phyloP scores from a whole-genome alignment of 495 filamentous ascomycete genomes.

The Tuber borchii region DNA sequence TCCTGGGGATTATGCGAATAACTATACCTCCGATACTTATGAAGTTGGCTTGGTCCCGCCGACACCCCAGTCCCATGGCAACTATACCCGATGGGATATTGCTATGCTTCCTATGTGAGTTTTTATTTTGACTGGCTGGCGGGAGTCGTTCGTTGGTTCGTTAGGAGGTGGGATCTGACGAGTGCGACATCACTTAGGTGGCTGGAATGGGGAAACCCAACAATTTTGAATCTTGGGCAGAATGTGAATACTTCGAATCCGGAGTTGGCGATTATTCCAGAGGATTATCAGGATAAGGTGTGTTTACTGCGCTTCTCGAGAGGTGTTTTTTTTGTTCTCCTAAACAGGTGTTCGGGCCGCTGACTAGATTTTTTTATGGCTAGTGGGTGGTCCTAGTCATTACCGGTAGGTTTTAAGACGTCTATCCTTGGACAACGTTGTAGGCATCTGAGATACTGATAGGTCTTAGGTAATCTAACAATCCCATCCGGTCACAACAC shows the following conservation, averaged over 20 bases:
- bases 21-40: not conserved
- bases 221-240: slow-evolving; percentile 38
- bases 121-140: not conserved
- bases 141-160: not conserved
- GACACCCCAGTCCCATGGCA: not conserved
- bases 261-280: not conserved
- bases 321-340: not conserved
- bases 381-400: slow-evolving; percentile 11
- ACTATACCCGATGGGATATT: not conserved
- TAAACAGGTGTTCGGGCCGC: not conserved
- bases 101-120: not conserved
- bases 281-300: not conserved
- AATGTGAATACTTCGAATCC: not conserved
- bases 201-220: slow-evolving; percentile 36
- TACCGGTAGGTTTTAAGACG: slow-evolving; percentile 41
- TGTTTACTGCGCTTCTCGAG: not conserved
- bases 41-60: not conserved
- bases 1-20: not conserved
- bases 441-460: slow-evolving; percentile 33
- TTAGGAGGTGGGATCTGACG: not conserved
- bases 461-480: slow-evolving; percentile 39
- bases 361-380: not conserved
- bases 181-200: slow-evolving; percentile 1
- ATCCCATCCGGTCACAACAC: slow-evolving; percentile 48
- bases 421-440: slow-evolving; percentile 35